Conservation (phyloP, 1,139 yeast species). For the Saccharomycopsis phalli region DNA sequence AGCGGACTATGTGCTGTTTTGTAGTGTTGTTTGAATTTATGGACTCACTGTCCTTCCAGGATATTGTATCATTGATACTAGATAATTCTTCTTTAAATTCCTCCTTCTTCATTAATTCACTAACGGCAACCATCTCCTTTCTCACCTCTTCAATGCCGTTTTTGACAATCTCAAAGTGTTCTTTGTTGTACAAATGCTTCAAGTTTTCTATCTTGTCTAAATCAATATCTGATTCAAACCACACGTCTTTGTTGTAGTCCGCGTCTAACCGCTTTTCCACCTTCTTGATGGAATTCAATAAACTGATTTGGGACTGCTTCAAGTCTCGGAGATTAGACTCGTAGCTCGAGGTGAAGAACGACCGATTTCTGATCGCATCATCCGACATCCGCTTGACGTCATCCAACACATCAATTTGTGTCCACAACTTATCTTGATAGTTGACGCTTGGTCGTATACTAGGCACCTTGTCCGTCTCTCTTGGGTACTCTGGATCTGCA, state of each 20-base stretch:
- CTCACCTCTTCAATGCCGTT: slow-evolving; percentile 34
- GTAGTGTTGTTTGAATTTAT: not conserved
- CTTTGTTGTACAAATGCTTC: slow-evolving; percentile 23
- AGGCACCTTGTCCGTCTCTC: slow-evolving; percentile 18
- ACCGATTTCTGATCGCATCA: slow-evolving; percentile 42
- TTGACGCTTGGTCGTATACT: slow-evolving; percentile 23
- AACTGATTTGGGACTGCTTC: slow-evolving; percentile 50
- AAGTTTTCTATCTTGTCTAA: slow-evolving; percentile 18
- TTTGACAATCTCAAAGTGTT: slow-evolving; percentile 34
- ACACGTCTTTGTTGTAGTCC: slow-evolving; percentile 18
- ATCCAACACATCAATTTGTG: slow-evolving; percentile 78
- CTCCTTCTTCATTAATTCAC: slow-evolving; percentile 31
- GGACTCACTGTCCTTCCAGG: slow-evolving; percentile 2
- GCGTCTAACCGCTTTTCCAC: slow-evolving; percentile 19
- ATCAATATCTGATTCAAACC: slow-evolving; percentile 20
- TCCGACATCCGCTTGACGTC: slow-evolving; percentile 64
- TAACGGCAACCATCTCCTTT: slow-evolving; percentile 34
- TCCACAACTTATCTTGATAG: slow-evolving; percentile 72
- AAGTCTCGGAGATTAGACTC: slow-evolving; percentile 46
- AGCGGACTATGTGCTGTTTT: not conserved
- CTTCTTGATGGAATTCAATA: slow-evolving; percentile 48
- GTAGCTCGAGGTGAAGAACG: slow-evolving; percentile 57
- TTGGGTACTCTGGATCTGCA: slow-evolving; percentile 15
- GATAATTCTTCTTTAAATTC: not conserved
- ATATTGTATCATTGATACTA: not conserved